phyloP scores from a whole-genome alignment of 169 alveolate species.

The Eimeria praecox region DNA sequence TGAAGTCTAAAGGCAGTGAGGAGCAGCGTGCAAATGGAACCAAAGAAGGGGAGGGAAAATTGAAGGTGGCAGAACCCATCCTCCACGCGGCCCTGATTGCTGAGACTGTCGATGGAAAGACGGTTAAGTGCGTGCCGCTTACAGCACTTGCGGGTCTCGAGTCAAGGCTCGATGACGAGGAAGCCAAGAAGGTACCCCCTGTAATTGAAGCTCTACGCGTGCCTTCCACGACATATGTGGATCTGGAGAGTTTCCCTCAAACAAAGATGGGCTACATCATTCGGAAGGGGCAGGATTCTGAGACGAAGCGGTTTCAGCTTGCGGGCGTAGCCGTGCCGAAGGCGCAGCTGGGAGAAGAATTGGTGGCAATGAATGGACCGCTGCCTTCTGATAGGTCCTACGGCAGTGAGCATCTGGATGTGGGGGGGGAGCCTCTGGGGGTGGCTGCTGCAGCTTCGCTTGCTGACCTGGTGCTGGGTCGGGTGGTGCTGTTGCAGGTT shows the following conservation, averaged over 20 bases:
- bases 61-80: not conserved
- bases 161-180: not conserved
- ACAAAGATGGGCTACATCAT: not conserved
- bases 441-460: slow-evolving; percentile 21
- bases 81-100: not conserved
- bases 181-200: slow-evolving; percentile 12
- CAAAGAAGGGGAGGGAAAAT: not conserved
- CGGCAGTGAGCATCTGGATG: slow-evolving; percentile 30
- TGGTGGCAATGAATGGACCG: not conserved
- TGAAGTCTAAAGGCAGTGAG: not conserved
- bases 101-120: not conserved
- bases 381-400: not conserved
- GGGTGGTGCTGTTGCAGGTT: not conserved
- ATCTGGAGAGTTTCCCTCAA: not conserved
- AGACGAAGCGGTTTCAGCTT: not conserved
- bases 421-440: slow-evolving; percentile 4
- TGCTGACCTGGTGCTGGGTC: not conserved
- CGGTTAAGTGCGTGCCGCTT: not conserved
- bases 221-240: not conserved
- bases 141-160: not conserved
- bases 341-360: not conserved
- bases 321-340: not conserved
- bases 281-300: not conserved
- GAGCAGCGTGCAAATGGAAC: not conserved
- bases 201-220: not conserved